phyloP scores from a whole-genome alignment of 2,329 filamentous ascomycete genomes.

The Exophiala sideris region DNA sequence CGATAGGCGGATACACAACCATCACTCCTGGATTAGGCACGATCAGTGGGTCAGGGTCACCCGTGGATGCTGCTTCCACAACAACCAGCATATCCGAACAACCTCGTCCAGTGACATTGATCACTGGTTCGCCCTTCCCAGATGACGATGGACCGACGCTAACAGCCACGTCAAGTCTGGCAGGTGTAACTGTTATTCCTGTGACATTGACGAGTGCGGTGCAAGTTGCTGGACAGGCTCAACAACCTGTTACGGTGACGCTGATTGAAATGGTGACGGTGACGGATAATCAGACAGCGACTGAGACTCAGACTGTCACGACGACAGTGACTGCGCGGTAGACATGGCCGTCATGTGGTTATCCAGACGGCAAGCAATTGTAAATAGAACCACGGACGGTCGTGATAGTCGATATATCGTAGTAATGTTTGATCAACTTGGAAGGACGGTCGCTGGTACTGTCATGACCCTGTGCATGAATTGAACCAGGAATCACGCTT shows the following conservation, averaged over 20 bases:
- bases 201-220: neutral
- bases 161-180: neutral
- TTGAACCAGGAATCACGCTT: too few relatives aligned
- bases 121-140: too few relatives aligned
- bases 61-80: neutral
- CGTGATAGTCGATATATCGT: too few relatives aligned
- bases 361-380: too few relatives aligned
- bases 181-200: constrained; percentile 1
- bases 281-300: constrained; percentile 12
- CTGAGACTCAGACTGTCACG: constrained; percentile 13
- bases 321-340: constrained; percentile 12
- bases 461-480: too few relatives aligned
- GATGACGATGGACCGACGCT: neutral
- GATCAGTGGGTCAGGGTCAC: neutral
- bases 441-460: too few relatives aligned
- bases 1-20: constrained; percentile 47
- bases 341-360: neutral
- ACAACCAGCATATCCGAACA: too few relatives aligned
- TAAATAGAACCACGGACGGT: too few relatives aligned
- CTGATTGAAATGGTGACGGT: constrained; percentile 8
- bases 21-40: constrained; percentile 10
- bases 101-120: too few relatives aligned
- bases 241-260: constrained; percentile 6
- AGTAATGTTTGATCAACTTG: too few relatives aligned
- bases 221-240: neutral